Evolutionary conservation across 2,329 filamentous ascomycete genomes (phyloP), one percentile per base, ranked within the genome.

Genomic region (Aspergillus intermedius): DNA sequence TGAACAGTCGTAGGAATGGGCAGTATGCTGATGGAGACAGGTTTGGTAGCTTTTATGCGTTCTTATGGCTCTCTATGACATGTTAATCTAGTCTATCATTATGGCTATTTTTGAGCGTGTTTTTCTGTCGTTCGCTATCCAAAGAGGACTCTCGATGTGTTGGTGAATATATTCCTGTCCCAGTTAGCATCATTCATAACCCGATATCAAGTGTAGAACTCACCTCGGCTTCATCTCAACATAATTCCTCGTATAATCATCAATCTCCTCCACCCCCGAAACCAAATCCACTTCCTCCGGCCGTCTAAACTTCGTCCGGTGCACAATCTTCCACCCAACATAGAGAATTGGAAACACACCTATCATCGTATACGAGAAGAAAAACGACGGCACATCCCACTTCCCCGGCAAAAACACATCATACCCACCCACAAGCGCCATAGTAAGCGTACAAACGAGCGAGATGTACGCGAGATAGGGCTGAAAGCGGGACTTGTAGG

Each of bases 331-430:
- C 83, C 86, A 91, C 5, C 79, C 80, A 3, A 84, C 39, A 62
- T 80, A 91, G 2, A 91, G 69, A 0, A 83, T 55, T 0, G 86
- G 86, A 60, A 87, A 88, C 2, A 89, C 69, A 4, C 78, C 79
- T 45, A 91, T 79, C 77, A 88, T 88, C 44, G 83, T 81, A 65
- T 91, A 91, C 67, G 82, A 86, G 66, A 89, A 88, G 23, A 91
- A 66, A 63, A 91, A 93, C 5, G 79, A 81, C 5, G 83, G 77
- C 0, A 86, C 62, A 50, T 81, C 76, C 87, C 86, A 91, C 4
- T 77, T 75, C 3, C 74, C 75, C 0, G 84, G 82, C 42, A 91
- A 64, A 59, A 91, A 93, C 1, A 91, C 85, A 0, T 83, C 78
- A 54, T 90, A 91, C 0, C 87, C 87, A 7, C 84, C 81, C 1